Evolutionary conservation across 2,329 filamentous ascomycete genomes (phyloP), one percentile per base, ranked within the genome.

Genomic region (Fusarium fujikuroi): DNA sequence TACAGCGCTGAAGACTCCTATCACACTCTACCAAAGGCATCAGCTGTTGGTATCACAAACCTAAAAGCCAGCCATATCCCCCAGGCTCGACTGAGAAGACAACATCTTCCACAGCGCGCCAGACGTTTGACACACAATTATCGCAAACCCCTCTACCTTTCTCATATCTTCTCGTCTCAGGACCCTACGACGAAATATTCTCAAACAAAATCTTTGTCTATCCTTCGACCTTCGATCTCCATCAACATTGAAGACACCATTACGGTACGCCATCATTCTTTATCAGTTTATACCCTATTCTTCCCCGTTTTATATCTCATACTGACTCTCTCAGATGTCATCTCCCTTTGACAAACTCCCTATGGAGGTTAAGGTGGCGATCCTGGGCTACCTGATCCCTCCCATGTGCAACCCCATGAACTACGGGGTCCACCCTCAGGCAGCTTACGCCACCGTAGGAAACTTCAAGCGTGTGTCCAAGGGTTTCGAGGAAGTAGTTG

Each of bases 361-460:
- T 2, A 28, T 28, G 23, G 50, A 53, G 23, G 10, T 53, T 0
- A 53, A 39, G 7, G 23, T 53, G 2, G 12, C 16, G 9, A 39
- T 53, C 19, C 5, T 53, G 3, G 7, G 34, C 3, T 39, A 53
- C 14, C 10, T 39, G 5, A 25, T 53, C 18, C 50, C 23, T 5
- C 50, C 50, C 2, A 37, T 53, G 18, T 16, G 19, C 2, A 53
- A 7, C 10, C 50, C 50, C 2, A 36, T 28, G 2, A 34, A 39
- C 11, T 3, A 34, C 5, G 6, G 18, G 15, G 9, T 34, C 4
- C 10, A 34, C 16, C 5, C 0, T 5, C 21, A 32, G 4, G 30
- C 30, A 5, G 1, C 30, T 5, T 32, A 34, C 5, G 21, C 28
- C 34, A 23, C 23, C 14, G 36, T 25, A 5, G 18, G 25, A 9